Evolutionary conservation across 2,329 filamentous ascomycete genomes (phyloP).

Genomic region (Aspergillus ochraceus): DNA sequence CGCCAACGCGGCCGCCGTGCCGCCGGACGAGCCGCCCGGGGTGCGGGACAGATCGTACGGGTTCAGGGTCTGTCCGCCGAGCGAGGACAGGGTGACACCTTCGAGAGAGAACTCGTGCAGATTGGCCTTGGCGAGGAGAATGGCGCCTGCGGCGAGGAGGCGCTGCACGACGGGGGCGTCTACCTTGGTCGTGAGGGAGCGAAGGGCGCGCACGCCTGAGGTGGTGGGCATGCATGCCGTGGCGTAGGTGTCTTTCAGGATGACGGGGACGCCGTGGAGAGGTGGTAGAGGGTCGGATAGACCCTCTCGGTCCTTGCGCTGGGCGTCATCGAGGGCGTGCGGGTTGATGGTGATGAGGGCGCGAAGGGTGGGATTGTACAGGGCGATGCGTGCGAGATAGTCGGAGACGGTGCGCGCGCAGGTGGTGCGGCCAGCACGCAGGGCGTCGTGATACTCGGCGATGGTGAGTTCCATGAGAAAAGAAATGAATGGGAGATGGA

Average conservation of each 20-base stretch:
- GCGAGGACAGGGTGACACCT: slow-evolving; percentile 61
- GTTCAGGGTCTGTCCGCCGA: slow-evolving; percentile 65
- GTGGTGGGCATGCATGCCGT: slow-evolving; percentile 59
- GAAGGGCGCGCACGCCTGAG: slow-evolving; percentile 53
- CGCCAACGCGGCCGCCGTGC: slow-evolving; percentile 61
- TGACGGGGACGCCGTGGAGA: slow-evolving; percentile 61
- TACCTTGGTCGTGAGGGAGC: slow-evolving; percentile 40
- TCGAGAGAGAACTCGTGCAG: slow-evolving; percentile 66
- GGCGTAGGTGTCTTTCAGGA: slow-evolving; percentile 67
- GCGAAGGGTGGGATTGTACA: slow-evolving; percentile 58
- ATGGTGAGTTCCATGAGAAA: slow-evolving; percentile 58
- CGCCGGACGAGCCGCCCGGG: slow-evolving; percentile 64
- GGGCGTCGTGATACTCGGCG: slow-evolving; percentile 54
- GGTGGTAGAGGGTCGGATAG: slow-evolving; percentile 8
- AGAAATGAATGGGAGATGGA: not conserved
- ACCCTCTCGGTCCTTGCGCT: slow-evolving; percentile 28
- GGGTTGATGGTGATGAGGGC: slow-evolving; percentile 58
- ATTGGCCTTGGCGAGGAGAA: slow-evolving; percentile 62
- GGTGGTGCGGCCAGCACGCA: slow-evolving; percentile 54
- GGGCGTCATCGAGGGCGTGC: slow-evolving; percentile 49
- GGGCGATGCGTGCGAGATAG: slow-evolving; percentile 59
- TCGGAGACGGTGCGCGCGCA: slow-evolving; percentile 56
- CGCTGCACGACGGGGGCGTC: slow-evolving; percentile 55
- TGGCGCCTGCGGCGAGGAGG: slow-evolving; percentile 52
- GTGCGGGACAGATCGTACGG: slow-evolving; percentile 67